Percentiles rank a stretch among this genome's conserved stretches.
phyloP scores from a whole-genome alignment of 2,329 filamentous ascomycete genomes.

The Alternaria gaisen region DNA sequence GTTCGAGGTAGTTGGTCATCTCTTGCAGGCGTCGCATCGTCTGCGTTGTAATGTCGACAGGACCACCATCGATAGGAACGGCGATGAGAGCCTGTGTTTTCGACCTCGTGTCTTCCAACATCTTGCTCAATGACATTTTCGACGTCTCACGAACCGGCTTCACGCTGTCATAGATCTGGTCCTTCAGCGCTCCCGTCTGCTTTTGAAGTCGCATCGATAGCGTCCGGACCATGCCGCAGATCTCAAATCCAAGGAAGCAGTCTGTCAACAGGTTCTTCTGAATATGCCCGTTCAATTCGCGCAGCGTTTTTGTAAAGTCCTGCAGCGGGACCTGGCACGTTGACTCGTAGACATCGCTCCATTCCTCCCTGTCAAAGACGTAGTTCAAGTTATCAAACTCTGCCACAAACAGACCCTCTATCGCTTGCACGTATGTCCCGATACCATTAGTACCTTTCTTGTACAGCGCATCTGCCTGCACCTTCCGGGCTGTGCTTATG shows the following conservation, averaged over 20 bases:
- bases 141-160: slow-evolving; percentile 92
- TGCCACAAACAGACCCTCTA: slow-evolving; percentile 85
- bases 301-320: slow-evolving; percentile 84
- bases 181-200: slow-evolving; percentile 85
- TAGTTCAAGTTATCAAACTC: slow-evolving; percentile 92
- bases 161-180: slow-evolving; percentile 81
- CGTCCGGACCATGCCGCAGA: slow-evolving; percentile 86
- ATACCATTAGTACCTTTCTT: slow-evolving; percentile 90
- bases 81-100: slow-evolving; percentile 71
- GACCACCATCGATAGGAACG: slow-evolving; percentile 79
- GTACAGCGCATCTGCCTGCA: slow-evolving; percentile 80
- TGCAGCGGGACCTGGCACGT: slow-evolving; percentile 81
- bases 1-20: slow-evolving; percentile 85
- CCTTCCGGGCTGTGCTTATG: slow-evolving; percentile 77
- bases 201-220: slow-evolving; percentile 82
- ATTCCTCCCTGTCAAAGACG: slow-evolving; percentile 86
- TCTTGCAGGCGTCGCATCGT: slow-evolving; percentile 86
- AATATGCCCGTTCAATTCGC: slow-evolving; percentile 90
- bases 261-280: slow-evolving; percentile 86
- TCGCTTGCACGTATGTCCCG: slow-evolving; percentile 82
- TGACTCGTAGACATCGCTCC: slow-evolving; percentile 78
- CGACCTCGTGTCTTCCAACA: slow-evolving; percentile 83
- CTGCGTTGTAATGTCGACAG: slow-evolving; percentile 80
- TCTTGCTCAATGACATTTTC: slow-evolving; percentile 81
- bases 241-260: slow-evolving; percentile 94